A percentile compares a stretch with the other conserved stretches of the same genome.
phyloP scores from a whole-genome alignment of 1,284 basidiomycete species.

The Moniliella sp. region DNA sequence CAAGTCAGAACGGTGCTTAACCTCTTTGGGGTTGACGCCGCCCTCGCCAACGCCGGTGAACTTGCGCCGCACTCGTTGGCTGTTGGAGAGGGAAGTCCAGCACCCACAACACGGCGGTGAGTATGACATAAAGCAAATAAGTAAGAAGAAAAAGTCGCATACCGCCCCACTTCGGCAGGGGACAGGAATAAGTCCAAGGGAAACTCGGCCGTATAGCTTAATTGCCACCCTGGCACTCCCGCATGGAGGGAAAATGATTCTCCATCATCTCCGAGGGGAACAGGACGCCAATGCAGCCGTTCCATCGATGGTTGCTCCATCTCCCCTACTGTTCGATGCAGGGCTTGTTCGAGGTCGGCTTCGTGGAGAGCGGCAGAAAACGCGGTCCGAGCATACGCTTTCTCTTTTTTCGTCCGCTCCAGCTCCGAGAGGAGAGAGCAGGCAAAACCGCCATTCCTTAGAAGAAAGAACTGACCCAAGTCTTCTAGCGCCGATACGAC shows the following conservation, averaged over 20 bases:
- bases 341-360: conserved; percentile 13
- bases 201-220: conserved; percentile 39
- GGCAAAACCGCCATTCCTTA: conserved; percentile 65
- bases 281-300: conserved; percentile 8
- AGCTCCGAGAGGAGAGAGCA: conserved; percentile 44
- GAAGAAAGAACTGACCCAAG: conserved; percentile 45
- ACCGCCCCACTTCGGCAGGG: conserved; percentile 49
- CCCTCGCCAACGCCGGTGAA: conserved; percentile 72
- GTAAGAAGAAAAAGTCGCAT: conserved; percentile 58
- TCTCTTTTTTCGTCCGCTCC: conserved; percentile 49
- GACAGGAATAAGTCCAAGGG: conserved; percentile 73
- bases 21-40: conserved; percentile 47
- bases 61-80: conserved; percentile 53
- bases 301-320: conserved; percentile 13
- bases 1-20: conserved; percentile 40
- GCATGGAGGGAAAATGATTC: too few relatives aligned
- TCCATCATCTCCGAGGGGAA: too few relatives aligned
- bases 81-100: conserved; percentile 60
- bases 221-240: conserved; percentile 7
- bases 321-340: conserved; percentile 11
- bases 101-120: conserved; percentile 54
- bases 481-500: conserved; percentile 55
- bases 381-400: conserved; percentile 44
- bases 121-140: conserved; percentile 60
- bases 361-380: conserved; percentile 34